Evolutionary conservation across 345 rosid species (phyloP).

Genomic region (Pistacia integerrima): DNA sequence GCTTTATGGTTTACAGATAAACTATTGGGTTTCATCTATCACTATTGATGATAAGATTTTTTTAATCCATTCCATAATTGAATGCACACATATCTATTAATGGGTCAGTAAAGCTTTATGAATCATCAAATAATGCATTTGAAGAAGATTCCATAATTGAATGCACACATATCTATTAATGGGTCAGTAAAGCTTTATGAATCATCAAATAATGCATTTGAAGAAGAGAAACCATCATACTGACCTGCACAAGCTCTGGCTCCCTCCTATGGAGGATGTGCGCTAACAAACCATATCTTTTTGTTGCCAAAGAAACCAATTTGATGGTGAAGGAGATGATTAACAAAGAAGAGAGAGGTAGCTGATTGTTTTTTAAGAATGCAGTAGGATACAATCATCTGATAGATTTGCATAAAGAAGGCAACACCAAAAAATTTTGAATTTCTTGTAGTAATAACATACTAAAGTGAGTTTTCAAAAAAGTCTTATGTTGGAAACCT

Average conservation of each 20-base stretch:
- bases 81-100: not conserved
- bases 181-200: not conserved
- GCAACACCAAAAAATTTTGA: constrained; percentile 43
- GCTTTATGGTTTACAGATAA: not conserved
- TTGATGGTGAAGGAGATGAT: constrained; percentile 11
- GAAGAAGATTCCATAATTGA: not conserved
- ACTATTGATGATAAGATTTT: too few relatives aligned
- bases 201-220: not conserved
- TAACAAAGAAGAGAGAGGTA: constrained; percentile 5
- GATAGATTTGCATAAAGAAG: constrained; percentile 88
- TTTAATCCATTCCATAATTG: not conserved
- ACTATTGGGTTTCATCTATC: not conserved
- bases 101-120: not conserved
- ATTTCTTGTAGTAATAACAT: too few relatives aligned
- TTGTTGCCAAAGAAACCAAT: constrained; percentile 43
- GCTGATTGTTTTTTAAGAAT: constrained; percentile 3
- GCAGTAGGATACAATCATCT: constrained; percentile 86
- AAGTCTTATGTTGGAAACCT: not conserved
- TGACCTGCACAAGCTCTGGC: constrained; percentile 80
- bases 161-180: not conserved
- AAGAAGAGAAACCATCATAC: constrained; percentile 5
- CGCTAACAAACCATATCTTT: constrained; percentile 99
- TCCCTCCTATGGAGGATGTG: constrained; percentile 95
- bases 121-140: not conserved
- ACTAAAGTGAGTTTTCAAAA: too few relatives aligned